A percentile compares a stretch with the other conserved stretches of the same genome.
These are phyloP conservation scores for Xylariales sp. DNA, from an alignment of 2,329 filamentous ascomycete species.

Conservation along the genomic window DNA sequence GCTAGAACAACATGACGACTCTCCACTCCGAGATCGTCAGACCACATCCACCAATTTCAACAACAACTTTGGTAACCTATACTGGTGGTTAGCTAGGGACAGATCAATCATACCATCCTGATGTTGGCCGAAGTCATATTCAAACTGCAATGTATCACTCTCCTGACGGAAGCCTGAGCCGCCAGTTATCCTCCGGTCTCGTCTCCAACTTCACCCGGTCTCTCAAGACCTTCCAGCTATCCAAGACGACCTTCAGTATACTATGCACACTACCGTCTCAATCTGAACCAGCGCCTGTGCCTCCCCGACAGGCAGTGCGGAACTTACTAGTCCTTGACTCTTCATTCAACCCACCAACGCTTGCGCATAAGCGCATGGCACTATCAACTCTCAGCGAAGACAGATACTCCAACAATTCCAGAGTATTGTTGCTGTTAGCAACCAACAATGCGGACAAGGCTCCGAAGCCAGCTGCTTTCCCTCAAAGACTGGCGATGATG, in stretches of 20 bases:
- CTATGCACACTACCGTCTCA: constrained; percentile 34
- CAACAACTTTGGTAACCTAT: too few relatives aligned
- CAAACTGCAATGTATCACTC: too few relatives aligned
- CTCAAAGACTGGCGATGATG: constrained; percentile 68
- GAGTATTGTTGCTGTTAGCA: constrained; percentile 56
- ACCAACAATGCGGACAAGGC: constrained; percentile 64
- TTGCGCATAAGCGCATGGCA: constrained; percentile 56
- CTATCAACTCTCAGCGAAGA: constrained; percentile 37
- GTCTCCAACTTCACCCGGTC: constrained; percentile 39
- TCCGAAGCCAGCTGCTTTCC: constrained; percentile 63
- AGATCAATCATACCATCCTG: too few relatives aligned
- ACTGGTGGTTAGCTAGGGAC: too few relatives aligned
- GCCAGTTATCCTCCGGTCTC: background rate
- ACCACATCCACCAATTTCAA: too few relatives aligned
- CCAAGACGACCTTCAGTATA: constrained; percentile 38
- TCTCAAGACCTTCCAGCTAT: constrained; percentile 39
- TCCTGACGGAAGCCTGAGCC: too few relatives aligned
- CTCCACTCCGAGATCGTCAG: too few relatives aligned
- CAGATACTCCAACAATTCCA: constrained; percentile 14
- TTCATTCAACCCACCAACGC: constrained; percentile 64
- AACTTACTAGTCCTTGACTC: constrained; percentile 59
- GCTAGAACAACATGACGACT: too few relatives aligned
- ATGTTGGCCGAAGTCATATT: too few relatives aligned
- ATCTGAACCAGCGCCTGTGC: constrained; percentile 9
- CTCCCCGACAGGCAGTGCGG: constrained; percentile 20